phyloP scores from a whole-genome alignment of 1,139 yeast genomes.

The Arxiozyma telluris region DNA sequence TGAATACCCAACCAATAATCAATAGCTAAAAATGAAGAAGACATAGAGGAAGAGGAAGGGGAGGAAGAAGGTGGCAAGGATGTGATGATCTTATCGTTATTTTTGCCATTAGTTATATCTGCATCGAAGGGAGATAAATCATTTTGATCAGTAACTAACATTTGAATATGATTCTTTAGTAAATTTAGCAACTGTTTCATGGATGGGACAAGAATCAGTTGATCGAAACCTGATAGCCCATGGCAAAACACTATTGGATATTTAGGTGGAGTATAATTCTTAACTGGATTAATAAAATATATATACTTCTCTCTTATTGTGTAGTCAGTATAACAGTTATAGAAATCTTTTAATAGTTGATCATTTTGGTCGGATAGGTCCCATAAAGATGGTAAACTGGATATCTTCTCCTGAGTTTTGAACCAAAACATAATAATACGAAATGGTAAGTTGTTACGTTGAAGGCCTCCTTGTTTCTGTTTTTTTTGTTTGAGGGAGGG shows the following conservation, averaged over 20 bases:
- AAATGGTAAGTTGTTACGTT: background rate
- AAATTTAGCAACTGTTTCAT: conserved; percentile 27
- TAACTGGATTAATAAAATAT: background rate
- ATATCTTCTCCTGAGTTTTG: background rate
- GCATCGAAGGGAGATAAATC: background rate
- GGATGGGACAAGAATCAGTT: conserved; percentile 43
- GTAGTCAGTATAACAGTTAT: background rate
- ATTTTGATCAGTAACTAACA: conserved; percentile 14
- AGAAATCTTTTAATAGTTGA: background rate
- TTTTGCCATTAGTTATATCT: background rate
- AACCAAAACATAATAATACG: background rate
- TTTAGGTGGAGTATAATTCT: conserved; percentile 35
- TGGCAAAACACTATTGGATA: conserved; percentile 73
- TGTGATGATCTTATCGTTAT: background rate
- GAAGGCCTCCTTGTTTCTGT: background rate
- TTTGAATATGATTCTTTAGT: conserved; percentile 17
- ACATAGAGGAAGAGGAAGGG: background rate
- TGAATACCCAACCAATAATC: conserved; percentile 81
- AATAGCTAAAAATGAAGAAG: conserved; percentile 34
- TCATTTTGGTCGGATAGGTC: background rate
- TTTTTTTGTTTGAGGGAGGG: too few relatives aligned
- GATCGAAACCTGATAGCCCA: conserved; percentile 77
- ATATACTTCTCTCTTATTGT: background rate
- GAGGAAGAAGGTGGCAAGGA: background rate
- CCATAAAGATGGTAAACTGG: background rate